Percentiles rank a stretch among this genome's conserved stretches.
phyloP scores from a whole-genome alignment of 163 green algal genomes.

The Scenedesmus sp. region DNA sequence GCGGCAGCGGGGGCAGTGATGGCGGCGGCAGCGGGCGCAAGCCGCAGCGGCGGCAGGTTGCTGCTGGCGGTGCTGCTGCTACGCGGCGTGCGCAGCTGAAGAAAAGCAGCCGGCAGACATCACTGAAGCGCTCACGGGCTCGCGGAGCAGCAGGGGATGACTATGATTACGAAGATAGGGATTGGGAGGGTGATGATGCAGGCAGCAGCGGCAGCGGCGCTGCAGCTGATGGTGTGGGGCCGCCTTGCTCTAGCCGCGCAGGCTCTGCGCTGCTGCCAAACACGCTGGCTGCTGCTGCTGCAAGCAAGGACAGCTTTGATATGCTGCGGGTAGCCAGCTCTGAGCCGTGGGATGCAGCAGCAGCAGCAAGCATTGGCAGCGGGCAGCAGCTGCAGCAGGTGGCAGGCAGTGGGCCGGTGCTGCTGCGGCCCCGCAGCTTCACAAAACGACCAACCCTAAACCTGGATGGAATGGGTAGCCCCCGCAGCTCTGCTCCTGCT shows the following conservation, averaged over 20 bases:
- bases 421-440: not conserved
- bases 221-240: not conserved
- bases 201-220: not conserved
- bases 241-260: not conserved
- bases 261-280: not conserved
- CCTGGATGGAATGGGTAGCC: not conserved
- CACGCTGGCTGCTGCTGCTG: not conserved
- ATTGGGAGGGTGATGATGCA: not conserved
- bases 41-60: not conserved
- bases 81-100: not conserved
- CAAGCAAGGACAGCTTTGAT: not conserved
- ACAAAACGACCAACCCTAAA: not conserved
- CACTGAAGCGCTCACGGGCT: not conserved
- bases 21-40: not conserved
- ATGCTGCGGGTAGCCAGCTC: not conserved
- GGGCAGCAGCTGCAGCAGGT: constrained; percentile 20
- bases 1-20: not conserved
- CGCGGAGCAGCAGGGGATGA: not conserved
- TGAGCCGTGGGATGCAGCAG: not conserved
- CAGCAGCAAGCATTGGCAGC: not conserved
- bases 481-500: not conserved
- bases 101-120: not conserved
- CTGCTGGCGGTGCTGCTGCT: not conserved
- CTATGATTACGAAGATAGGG: not conserved
- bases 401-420: not conserved